Conservation (phyloP, 2,329 filamentous ascomycete species). For the Conoideocrella luteorostrata region DNA sequence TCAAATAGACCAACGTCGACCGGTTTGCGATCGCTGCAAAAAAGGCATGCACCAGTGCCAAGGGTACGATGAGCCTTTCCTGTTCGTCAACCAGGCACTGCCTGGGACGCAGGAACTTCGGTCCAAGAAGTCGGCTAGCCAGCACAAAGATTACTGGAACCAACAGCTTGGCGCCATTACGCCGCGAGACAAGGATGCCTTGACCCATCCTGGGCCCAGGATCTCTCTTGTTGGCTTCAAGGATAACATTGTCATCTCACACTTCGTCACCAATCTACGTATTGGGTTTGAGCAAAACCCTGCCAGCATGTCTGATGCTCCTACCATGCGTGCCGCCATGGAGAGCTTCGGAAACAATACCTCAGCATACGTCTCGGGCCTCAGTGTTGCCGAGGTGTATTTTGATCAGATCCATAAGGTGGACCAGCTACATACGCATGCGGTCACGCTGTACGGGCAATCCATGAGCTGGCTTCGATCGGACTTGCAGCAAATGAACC, state of each 20-base stretch:
- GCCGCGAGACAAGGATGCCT: neutral
- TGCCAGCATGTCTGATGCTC: conserved; percentile 5
- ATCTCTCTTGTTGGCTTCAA: conserved; percentile 8
- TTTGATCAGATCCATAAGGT: conserved; percentile 11
- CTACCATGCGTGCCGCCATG: conserved; percentile 10
- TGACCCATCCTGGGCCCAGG: neutral
- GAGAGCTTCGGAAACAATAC: conserved; percentile 6
- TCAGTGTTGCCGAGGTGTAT: conserved; percentile 9
- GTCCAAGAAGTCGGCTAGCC: conserved; percentile 8
- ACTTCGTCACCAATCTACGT: conserved; percentile 7
- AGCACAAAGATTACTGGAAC: conserved; percentile 8
- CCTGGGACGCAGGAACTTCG: conserved; percentile 8
- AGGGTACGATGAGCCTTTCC: conserved; percentile 8
- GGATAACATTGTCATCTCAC: conserved; percentile 10
- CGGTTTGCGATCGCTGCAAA: conserved; percentile 7
- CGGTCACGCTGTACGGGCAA: conserved; percentile 7
- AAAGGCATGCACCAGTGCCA: conserved; percentile 7
- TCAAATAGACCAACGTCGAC: conserved; percentile 7
- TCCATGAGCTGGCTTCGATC: conserved; percentile 1
- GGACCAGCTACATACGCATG: conserved; percentile 5
- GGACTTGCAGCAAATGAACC: conserved; percentile 8
- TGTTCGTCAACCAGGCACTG: conserved; percentile 8
- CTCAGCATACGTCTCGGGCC: conserved; percentile 9
- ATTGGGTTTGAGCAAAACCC: conserved; percentile 8
- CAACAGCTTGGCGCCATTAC: conserved; percentile 1